Evolutionary conservation across 2,329 filamentous ascomycete genomes (phyloP).

Genomic region (Plectosphaerella sp.): DNA sequence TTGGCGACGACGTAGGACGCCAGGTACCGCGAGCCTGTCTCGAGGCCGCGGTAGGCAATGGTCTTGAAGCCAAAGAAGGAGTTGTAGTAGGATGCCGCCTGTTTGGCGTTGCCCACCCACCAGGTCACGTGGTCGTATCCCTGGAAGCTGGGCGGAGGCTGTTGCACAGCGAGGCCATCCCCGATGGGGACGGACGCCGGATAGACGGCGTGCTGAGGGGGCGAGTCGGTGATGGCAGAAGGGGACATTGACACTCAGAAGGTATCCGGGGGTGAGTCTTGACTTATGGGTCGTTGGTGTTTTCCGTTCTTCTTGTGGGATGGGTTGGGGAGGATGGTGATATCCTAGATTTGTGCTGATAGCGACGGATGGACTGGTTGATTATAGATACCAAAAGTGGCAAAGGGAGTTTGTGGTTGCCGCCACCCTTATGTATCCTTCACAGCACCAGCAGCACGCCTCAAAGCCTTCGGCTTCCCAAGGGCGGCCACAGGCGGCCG

Average conservation of each 20-base stretch:
- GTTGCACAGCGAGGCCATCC: conserved; percentile 50
- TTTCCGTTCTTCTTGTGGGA: background rate
- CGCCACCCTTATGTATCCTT: background rate
- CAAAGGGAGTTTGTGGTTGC: background rate
- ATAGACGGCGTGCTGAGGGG: conserved; percentile 37
- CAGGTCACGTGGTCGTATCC: conserved; percentile 93
- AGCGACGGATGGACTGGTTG: background rate
- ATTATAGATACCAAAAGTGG: background rate
- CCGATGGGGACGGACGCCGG: conserved; percentile 29
- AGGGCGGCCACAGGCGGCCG: no score
- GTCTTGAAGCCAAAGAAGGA: conserved; percentile 80
- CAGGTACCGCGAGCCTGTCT: conserved; percentile 77
- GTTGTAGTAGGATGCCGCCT: conserved; percentile 85
- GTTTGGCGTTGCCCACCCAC: conserved; percentile 97
- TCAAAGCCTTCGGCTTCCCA: no score
- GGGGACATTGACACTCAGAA: conserved; percentile 47
- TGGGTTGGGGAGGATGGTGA: background rate
- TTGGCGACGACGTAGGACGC: conserved; percentile 83
- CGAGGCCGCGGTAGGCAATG: conserved; percentile 80
- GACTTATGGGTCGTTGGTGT: background rate
- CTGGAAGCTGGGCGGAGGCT: conserved; percentile 55
- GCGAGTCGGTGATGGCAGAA: conserved; percentile 50
- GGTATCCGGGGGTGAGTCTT: conserved; percentile 4
- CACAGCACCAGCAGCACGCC: no score
- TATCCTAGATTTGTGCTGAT: background rate